Conservation (phyloP, 805 yeast species). For the Barnettozyma sucrosica region DNA sequence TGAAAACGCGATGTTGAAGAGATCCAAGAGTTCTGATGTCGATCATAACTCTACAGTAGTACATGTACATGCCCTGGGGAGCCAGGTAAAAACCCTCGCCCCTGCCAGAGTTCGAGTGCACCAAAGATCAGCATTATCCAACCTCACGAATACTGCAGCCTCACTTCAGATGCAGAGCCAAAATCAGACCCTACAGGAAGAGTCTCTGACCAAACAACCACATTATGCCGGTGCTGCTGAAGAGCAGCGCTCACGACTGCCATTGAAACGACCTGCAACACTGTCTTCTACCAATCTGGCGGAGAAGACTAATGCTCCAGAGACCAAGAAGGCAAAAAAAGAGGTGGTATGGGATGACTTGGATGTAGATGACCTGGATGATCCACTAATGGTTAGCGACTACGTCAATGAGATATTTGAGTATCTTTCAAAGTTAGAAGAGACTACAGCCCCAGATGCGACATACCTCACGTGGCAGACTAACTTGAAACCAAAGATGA, state of each 20-base stretch:
- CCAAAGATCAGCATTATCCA: slow-evolving; percentile 25
- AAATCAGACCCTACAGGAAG: slow-evolving; percentile 1
- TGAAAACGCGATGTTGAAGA: slow-evolving; percentile 16
- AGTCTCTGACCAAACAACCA: not conserved
- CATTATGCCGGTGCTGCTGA: not conserved
- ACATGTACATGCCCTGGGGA: not conserved
- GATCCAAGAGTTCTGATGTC: slow-evolving; percentile 10
- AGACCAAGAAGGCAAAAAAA: slow-evolving; percentile 14
- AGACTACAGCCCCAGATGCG: slow-evolving; percentile 63
- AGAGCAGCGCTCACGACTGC: slow-evolving; percentile 6
- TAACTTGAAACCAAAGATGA: slow-evolving; percentile 71
- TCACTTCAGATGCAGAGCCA: not conserved
- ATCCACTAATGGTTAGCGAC: slow-evolving; percentile 86
- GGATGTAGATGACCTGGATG: slow-evolving; percentile 64
- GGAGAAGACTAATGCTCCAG: slow-evolving; percentile 5
- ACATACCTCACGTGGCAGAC: slow-evolving; percentile 60
- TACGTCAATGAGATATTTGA: slow-evolving; percentile 82
- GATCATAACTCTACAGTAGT: not conserved
- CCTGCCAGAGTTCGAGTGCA: not conserved
- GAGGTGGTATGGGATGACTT: slow-evolving; percentile 39
- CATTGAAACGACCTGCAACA: slow-evolving; percentile 2
- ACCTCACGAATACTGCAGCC: slow-evolving; percentile 25
- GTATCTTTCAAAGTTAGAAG: slow-evolving; percentile 64
- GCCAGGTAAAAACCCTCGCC: not conserved
- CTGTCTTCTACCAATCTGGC: not conserved